phyloP scores from a whole-genome alignment of 75 land plant genomes.

The Pinus albicaulis region DNA sequence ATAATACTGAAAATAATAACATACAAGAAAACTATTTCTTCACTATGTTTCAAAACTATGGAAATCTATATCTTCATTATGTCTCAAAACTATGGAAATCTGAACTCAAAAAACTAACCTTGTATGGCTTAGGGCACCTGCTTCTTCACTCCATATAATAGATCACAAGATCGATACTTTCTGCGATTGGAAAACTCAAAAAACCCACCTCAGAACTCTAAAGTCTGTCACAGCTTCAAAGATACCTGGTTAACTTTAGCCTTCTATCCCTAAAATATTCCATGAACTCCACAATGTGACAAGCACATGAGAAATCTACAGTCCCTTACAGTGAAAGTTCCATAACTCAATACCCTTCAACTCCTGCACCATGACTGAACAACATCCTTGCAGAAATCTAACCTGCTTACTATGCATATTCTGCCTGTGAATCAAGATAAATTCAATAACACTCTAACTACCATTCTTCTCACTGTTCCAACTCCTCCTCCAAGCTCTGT shows the following conservation, averaged over 20 bases:
- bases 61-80: too few relatives aligned
- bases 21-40: background rate
- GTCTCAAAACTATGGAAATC: too few relatives aligned
- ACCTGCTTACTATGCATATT: too few relatives aligned
- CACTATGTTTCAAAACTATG: too few relatives aligned
- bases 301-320: background rate
- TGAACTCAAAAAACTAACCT: background rate
- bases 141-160: constrained; percentile 2
- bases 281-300: background rate
- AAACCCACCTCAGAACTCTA: background rate
- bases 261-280: background rate
- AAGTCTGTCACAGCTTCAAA: background rate
- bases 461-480: too few relatives aligned
- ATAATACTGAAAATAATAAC: background rate
- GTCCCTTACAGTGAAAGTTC: background rate
- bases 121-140: background rate
- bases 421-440: too few relatives aligned
- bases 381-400: too few relatives aligned
- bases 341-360: too few relatives aligned
- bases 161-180: background rate
- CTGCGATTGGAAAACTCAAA: background rate
- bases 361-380: too few relatives aligned
- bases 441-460: too few relatives aligned
- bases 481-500: too few relatives aligned
- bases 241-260: background rate